A percentile compares a stretch with the other conserved stretches of the same genome.
phyloP scores from a whole-genome alignment of 2,329 filamentous ascomycete genomes.

The Nemania diffusa region DNA sequence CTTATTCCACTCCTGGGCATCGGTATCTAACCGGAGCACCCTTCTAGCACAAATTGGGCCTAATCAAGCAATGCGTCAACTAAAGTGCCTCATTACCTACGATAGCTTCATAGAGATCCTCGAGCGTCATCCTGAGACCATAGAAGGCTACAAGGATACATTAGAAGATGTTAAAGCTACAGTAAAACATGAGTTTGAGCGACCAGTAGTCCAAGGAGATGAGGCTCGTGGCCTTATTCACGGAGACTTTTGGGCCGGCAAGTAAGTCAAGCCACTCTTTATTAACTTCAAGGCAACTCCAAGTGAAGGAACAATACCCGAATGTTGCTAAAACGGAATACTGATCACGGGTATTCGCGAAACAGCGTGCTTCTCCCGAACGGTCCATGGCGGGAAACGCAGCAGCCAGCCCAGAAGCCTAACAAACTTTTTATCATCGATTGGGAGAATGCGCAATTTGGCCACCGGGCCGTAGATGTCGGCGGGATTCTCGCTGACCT shows the following conservation, averaged over 20 bases:
- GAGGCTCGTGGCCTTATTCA: constrained; percentile 23
- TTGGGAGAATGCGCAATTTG: constrained; percentile 56
- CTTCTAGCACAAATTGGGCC: background rate
- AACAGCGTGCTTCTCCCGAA: constrained; percentile 38
- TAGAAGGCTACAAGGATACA: constrained; percentile 15
- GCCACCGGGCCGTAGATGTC: constrained; percentile 53
- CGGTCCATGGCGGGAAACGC: constrained; percentile 9
- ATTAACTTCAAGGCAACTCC: background rate
- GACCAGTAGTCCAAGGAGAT: background rate
- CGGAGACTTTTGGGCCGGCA: constrained; percentile 30
- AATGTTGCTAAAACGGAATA: background rate
- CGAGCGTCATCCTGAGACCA: constrained; percentile 16
- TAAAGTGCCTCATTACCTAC: constrained; percentile 31
- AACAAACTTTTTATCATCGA: constrained; percentile 54
- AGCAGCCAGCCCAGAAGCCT: background rate
- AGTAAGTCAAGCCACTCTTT: constrained; percentile 9
- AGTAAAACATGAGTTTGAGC: constrained; percentile 15
- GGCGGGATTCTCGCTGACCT: constrained; percentile 56
- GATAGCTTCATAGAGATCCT: constrained; percentile 29
- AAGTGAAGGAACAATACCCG: no score
- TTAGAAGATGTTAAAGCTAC: constrained; percentile 12
- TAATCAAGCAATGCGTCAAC: constrained; percentile 25
- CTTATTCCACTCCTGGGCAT: constrained; percentile 24
- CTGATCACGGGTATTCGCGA: no score
- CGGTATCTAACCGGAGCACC: background rate